Evolutionary conservation across 1,284 basidiomycete genomes (phyloP).

Genomic region (Gymnopus androsaceus): DNA sequence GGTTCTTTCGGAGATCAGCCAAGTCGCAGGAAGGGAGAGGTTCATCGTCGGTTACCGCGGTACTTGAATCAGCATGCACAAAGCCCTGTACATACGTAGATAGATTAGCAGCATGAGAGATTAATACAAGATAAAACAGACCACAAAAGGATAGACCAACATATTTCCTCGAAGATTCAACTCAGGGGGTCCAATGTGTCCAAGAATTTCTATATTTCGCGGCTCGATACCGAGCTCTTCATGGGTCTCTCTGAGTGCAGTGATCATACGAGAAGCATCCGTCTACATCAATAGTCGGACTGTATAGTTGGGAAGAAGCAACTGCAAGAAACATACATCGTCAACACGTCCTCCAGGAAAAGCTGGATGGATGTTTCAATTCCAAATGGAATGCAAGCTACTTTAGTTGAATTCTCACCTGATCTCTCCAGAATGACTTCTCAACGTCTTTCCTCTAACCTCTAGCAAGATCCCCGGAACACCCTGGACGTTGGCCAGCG

Average conservation of each 20-base stretch:
- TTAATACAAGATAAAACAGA: constrained; percentile 38
- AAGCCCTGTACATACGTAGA: constrained; percentile 72
- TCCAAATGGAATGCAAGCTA: background rate
- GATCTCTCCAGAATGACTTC: constrained; percentile 79
- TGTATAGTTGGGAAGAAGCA: background rate
- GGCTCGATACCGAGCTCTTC: constrained; percentile 72
- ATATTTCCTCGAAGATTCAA: constrained; percentile 57
- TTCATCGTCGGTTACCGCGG: constrained; percentile 33
- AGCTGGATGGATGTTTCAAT: constrained; percentile 37
- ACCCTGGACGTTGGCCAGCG: constrained; percentile 70
- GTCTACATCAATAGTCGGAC: constrained; percentile 38
- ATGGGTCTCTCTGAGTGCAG: constrained; percentile 70
- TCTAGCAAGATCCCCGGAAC: constrained; percentile 70
- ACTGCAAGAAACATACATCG: constrained; percentile 40
- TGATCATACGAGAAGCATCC: constrained; percentile 53
- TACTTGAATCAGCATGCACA: constrained; percentile 38
- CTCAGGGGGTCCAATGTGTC: constrained; percentile 63
- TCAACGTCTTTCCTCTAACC: constrained; percentile 64
- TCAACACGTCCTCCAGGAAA: constrained; percentile 80
- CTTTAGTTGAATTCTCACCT: constrained; percentile 48
- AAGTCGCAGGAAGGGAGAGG: constrained; percentile 65
- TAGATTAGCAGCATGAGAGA: constrained; percentile 2
- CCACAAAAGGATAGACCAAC: constrained; percentile 74
- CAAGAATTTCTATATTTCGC: constrained; percentile 63
- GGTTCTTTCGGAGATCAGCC: constrained; percentile 40